Evolutionary conservation across 768 basidiomycete species (phyloP).

Genomic region (Boletus coccyginus): DNA sequence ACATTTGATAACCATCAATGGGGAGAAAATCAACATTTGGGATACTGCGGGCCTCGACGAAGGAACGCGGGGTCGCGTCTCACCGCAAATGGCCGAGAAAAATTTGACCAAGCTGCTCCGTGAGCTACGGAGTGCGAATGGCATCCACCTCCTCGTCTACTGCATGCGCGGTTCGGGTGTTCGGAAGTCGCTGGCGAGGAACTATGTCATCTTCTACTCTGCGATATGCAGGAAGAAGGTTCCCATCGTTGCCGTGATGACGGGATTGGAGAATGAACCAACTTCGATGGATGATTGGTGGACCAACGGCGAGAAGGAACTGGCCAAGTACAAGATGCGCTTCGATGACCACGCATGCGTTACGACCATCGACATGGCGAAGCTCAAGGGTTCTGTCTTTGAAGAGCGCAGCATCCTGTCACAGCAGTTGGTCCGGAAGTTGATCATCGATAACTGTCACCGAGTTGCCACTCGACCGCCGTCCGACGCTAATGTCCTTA

Average conservation of each 20-base stretch:
- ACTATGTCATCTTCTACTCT: slow-evolving; percentile 32
- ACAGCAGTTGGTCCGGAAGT: slow-evolving; percentile 16
- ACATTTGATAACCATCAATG: slow-evolving; percentile 22
- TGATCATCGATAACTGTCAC: slow-evolving; percentile 22
- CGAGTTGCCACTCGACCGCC: slow-evolving; percentile 13
- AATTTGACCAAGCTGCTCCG: slow-evolving; percentile 29
- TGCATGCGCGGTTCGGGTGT: slow-evolving; percentile 32
- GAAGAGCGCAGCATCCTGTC: slow-evolving; percentile 20
- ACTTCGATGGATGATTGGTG: slow-evolving; percentile 38
- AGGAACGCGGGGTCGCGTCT: slow-evolving; percentile 24
- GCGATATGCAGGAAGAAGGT: slow-evolving; percentile 31
- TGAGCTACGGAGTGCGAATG: slow-evolving; percentile 27
- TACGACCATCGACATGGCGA: slow-evolving; percentile 31
- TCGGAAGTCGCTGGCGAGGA: slow-evolving; percentile 24
- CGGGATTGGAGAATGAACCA: slow-evolving; percentile 33
- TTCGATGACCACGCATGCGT: slow-evolving; percentile 43
- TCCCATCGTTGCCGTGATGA: slow-evolving; percentile 32
- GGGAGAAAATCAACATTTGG: slow-evolving; percentile 23
- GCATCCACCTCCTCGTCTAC: slow-evolving; percentile 32
- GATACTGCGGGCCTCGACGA: slow-evolving; percentile 35
- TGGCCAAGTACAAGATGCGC: slow-evolving; percentile 33
- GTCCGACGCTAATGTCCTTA: slow-evolving; percentile 18
- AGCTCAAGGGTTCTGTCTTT: slow-evolving; percentile 14
- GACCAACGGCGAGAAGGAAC: slow-evolving; percentile 30
- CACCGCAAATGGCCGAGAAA: slow-evolving; percentile 25